Base-by-base conservation (phyloP, 2,329 filamentous ascomycete species). In the Sarocladium brachiariae region DNA sequence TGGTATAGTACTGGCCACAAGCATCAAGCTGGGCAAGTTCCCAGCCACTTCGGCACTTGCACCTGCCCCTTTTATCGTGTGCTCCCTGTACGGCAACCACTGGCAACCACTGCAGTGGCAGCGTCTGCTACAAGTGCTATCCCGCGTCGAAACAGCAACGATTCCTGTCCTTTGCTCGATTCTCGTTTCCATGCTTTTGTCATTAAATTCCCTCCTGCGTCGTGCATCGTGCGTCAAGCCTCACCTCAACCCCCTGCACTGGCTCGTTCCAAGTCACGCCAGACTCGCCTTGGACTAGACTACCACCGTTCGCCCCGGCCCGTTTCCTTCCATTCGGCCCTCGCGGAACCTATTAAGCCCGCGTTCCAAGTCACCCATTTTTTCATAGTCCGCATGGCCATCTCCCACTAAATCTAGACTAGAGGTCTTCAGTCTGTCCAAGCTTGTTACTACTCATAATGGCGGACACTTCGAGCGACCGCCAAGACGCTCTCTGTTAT, bases 31-130 rank as follows among this genome's bases (percentile, higher is more conserved):
- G n/a, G 21, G 19, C 21, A 43, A 7, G 21, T 43, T 43, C 39
- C 39, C 39, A 43, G 23, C 39, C 27, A 11, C 43, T 23, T 21
- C 43, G 43, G 43, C 43, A 47, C 27, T 33, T 47, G 43, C 43
- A 47, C 43, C 43, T 47, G 24, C 43, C 43, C 43, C 21, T 47
- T 47, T 47, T 25, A 47, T 33, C 23, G n/a, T n/a, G n/a, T n/a
- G n/a, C n/a, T n/a, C n/a, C n/a, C n/a, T n/a, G n/a, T n/a, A n/a
- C n/a, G n/a, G n/a, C n/a, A n/a, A n/a, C n/a, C n/a, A n/a, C n/a
- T n/a, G n/a, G n/a, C n/a, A n/a, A n/a, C n/a, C n/a, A n/a, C n/a
- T n/a, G n/a, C n/a, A n/a, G n/a, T n/a, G n/a, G n/a, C n/a, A n/a
- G n/a, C n/a, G n/a, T n/a, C n/a, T n/a, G n/a, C n/a, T n/a, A n/a